A percentile compares a stretch with the other conserved stretches of the same genome.
Conservation (phyloP, 1,139 yeast species). For the Yamadazyma jaroonii region DNA sequence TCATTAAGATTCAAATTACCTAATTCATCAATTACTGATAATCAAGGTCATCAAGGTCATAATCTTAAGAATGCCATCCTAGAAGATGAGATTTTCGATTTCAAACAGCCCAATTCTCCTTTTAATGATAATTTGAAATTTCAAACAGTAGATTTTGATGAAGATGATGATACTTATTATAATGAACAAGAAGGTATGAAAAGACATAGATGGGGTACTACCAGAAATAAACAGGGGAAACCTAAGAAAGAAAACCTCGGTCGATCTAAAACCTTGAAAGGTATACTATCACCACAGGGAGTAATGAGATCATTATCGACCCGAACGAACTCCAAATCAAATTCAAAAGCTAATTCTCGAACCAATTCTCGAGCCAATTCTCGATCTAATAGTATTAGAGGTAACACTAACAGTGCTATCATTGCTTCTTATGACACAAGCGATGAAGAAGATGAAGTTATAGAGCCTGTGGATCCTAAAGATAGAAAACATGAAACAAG, state of each 20-base stretch:
- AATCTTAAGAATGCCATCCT: constrained; percentile 12
- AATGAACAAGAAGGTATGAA: constrained; percentile 42
- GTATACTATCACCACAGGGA: constrained; percentile 21
- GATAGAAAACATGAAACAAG: constrained; percentile 47
- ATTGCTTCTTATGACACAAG: constrained; percentile 24
- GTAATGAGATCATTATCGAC: constrained; percentile 12
- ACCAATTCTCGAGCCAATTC: constrained; percentile 12
- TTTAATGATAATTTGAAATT: constrained; percentile 11
- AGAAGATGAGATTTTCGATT: constrained; percentile 20
- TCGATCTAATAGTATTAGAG: constrained; percentile 9
- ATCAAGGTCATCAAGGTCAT: not conserved
- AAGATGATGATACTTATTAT: constrained; percentile 10
- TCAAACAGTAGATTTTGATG: constrained; percentile 5
- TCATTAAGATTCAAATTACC: constrained; percentile 27
- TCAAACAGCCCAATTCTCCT: constrained; percentile 19
- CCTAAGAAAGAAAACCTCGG: constrained; percentile 47
- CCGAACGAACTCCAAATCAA: constrained; percentile 6
- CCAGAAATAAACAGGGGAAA: constrained; percentile 70
- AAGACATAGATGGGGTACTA: constrained; percentile 89
- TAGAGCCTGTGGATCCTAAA: constrained; percentile 32
- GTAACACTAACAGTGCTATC: constrained; percentile 18
- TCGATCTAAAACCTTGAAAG: constrained; percentile 46
- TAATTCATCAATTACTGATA: constrained; percentile 13
- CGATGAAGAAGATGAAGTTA: constrained; percentile 25
- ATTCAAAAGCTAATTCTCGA: constrained; percentile 9